phyloP scores from a whole-genome alignment of 2,329 filamentous ascomycete genomes.

The Cyphellophora europaea region DNA sequence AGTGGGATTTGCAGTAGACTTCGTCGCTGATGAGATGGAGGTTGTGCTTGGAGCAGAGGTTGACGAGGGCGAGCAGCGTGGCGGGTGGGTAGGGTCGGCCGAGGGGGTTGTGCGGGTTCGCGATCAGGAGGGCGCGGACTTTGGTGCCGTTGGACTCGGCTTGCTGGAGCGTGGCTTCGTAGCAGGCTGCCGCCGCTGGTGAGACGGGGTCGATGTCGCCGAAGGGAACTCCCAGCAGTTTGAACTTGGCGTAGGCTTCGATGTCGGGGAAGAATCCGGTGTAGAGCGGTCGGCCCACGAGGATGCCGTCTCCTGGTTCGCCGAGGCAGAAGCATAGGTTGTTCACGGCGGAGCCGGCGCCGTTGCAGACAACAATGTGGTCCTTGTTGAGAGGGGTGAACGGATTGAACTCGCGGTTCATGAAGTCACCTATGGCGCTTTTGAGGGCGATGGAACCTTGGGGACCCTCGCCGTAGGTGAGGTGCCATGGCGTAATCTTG shows the following conservation, averaged over 20 bases:
- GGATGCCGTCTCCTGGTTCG: constrained; percentile 36
- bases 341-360: constrained; percentile 24
- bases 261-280: constrained; percentile 41
- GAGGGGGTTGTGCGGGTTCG: constrained; percentile 43
- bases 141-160: constrained; percentile 22
- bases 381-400: constrained; percentile 17
- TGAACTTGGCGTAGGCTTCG: constrained; percentile 28
- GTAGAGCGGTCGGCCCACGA: constrained; percentile 39
- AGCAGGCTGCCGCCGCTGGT: constrained; percentile 30
- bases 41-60: constrained; percentile 38
- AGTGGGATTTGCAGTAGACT: constrained; percentile 48
- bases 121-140: constrained; percentile 35
- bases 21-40: constrained; percentile 51
- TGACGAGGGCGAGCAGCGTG: constrained; percentile 33
- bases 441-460: constrained; percentile 21
- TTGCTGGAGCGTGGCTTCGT: constrained; percentile 35
- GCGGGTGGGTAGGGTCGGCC: constrained; percentile 37
- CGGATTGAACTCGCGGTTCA: constrained; percentile 24
- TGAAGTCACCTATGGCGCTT: constrained; percentile 21
- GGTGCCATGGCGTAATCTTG: constrained; percentile 12
- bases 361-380: constrained; percentile 24
- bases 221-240: constrained; percentile 15
- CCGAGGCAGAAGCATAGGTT: constrained; percentile 34
- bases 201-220: constrained; percentile 26
- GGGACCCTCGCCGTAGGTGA: constrained; percentile 29